Conservation (phyloP, 805 yeast species). For the Saturnispora quitensis region DNA sequence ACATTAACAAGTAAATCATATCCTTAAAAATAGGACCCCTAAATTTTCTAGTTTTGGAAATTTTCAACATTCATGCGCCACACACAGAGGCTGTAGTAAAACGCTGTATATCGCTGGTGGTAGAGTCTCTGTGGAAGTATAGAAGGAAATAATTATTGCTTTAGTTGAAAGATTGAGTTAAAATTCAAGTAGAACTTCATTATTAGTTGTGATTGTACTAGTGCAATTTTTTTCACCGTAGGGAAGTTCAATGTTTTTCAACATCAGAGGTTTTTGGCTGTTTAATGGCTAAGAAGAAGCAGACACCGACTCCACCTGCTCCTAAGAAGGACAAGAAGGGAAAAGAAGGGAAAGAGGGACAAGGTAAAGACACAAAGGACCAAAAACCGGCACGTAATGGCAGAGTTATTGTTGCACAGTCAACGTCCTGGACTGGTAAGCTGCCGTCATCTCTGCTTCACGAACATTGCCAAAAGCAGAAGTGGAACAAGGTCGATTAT, state of each 20-base stretch:
- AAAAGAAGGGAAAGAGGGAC: conserved; percentile 6
- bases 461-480: conserved; percentile 78
- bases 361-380: not conserved
- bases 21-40: not conserved
- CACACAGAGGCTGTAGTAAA: not conserved
- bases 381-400: conserved; percentile 15
- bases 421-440: conserved; percentile 90
- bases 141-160: not conserved
- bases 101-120: not conserved
- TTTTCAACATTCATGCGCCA: not conserved
- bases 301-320: conserved; percentile 6
- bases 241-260: not conserved
- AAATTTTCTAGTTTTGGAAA: not conserved
- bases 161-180: not conserved
- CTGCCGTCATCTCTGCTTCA: conserved; percentile 78
- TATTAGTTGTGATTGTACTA: not conserved
- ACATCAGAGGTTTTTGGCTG: not conserved
- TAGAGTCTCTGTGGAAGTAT: not conserved
- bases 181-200: not conserved
- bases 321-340: conserved; percentile 13
- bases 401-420: conserved; percentile 49
- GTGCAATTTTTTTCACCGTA: not conserved
- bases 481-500: conserved; percentile 82
- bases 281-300: conserved; percentile 16
- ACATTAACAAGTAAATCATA: not conserved